phyloP scores from a whole-genome alignment of 2,329 filamentous ascomycete species.

The Penicillium occitanis region DNA sequence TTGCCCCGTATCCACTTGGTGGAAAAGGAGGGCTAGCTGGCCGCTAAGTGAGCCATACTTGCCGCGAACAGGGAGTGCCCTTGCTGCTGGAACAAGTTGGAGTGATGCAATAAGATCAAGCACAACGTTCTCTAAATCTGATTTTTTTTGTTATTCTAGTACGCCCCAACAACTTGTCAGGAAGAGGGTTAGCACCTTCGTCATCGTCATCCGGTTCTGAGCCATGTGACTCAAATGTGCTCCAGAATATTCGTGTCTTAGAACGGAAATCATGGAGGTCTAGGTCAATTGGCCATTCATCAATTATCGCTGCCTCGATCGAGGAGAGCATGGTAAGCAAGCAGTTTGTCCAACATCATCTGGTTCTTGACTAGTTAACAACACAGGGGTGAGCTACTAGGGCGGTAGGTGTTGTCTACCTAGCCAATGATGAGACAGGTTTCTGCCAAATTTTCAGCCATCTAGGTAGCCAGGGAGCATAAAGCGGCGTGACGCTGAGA shows the following conservation, averaged over 20 bases:
- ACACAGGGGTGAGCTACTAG: not conserved
- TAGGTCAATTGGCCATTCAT: not conserved
- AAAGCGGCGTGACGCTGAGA: not conserved
- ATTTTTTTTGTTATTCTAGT: not conserved
- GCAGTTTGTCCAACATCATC: not conserved
- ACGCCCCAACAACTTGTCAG: not conserved
- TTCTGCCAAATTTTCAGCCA: not conserved
- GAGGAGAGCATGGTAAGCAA: constrained; percentile 2
- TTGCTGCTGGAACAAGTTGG: not conserved
- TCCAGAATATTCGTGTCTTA: not conserved
- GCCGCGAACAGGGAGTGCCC: not conserved
- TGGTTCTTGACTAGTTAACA: not conserved
- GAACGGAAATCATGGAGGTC: not conserved
- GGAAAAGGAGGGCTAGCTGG: constrained; percentile 4
- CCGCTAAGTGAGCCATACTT: not conserved
- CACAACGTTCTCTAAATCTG: not conserved
- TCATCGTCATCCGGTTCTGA: not conserved
- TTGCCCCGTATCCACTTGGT: not conserved
- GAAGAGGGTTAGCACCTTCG: not conserved
- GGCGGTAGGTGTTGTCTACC: not conserved
- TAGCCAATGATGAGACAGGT: not conserved
- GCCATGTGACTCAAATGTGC: not conserved
- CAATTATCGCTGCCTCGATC: not conserved
- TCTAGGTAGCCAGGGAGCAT: not conserved
- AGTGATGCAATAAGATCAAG: constrained; percentile 7